These are phyloP conservation scores for Pulveroboletus sp. DNA, from an alignment of 768 basidiomycete genomes.

Conservation along the genomic window DNA sequence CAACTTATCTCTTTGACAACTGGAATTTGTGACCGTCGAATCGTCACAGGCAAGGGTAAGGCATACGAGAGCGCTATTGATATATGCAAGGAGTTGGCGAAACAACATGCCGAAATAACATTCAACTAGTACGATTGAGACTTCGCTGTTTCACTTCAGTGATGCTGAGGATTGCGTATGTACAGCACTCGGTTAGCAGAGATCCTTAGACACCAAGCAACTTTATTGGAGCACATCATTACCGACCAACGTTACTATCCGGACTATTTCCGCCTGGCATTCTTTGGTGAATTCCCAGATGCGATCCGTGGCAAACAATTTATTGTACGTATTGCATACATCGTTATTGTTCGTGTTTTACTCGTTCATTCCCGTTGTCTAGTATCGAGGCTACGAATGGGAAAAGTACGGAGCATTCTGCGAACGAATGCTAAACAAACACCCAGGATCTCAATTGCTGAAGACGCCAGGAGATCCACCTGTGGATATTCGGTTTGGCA, in stretches of 20 bases:
- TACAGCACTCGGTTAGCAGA: conserved; percentile 77
- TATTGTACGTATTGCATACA: conserved; percentile 52
- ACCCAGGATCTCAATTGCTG: conserved; percentile 77
- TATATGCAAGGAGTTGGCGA: conserved; percentile 86
- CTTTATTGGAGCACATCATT: conserved; percentile 80
- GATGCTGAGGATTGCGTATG: conserved; percentile 7
- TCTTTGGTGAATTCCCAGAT: conserved; percentile 86
- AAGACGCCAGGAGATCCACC: conserved; percentile 71
- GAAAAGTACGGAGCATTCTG: conserved; percentile 89
- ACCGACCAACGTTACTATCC: conserved; percentile 80
- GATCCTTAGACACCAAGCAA: conserved; percentile 83
- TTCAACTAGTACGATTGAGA: conserved; percentile 73
- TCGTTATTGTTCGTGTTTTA: not conserved
- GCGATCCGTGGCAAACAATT: conserved; percentile 88
- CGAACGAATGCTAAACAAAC: conserved; percentile 88
- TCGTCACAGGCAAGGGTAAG: conserved; percentile 75
- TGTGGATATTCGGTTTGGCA: conserved; percentile 74
- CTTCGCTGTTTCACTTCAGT: not conserved
- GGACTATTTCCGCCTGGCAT: conserved; percentile 91
- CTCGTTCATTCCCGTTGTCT: not conserved
- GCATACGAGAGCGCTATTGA: conserved; percentile 96
- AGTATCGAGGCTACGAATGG: conserved; percentile 96
- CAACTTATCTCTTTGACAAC: not conserved
- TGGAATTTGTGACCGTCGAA: conserved; percentile 1
- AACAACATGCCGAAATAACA: conserved; percentile 83